Conservation (phyloP, 495 filamentous ascomycete species). For the Mytilinidion resinicola region DNA sequence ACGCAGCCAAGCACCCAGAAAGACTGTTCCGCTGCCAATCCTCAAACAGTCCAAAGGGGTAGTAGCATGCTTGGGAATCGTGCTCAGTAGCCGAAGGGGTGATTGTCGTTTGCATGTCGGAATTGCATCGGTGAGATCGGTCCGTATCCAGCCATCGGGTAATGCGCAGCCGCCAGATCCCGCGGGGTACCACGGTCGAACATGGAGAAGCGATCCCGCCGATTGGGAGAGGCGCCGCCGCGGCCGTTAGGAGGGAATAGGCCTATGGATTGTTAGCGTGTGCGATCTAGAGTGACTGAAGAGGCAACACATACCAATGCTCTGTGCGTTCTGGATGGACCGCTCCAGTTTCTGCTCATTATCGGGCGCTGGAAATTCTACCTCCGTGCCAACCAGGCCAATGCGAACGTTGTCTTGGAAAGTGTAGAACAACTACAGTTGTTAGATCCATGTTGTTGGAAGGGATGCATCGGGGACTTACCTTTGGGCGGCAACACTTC, state of each 20-base stretch:
- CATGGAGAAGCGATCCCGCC: constrained; percentile 3
- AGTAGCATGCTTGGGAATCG: too few species aligned
- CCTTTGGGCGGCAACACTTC: constrained; percentile 76
- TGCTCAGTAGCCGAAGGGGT: too few species aligned
- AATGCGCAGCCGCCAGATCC: not conserved
- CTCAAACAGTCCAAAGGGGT: too few species aligned
- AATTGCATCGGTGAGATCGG: too few species aligned
- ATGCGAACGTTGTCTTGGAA: not conserved
- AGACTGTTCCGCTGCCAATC: too few species aligned
- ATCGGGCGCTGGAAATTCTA: constrained; percentile 14
- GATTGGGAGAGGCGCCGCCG: not conserved
- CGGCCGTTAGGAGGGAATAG: constrained; percentile 14
- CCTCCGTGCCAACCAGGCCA: constrained; percentile 5
- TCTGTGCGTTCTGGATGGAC: constrained; percentile 16
- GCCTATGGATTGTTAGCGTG: not conserved
- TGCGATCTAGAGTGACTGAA: not conserved
- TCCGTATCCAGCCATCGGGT: too few species aligned
- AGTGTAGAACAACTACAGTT: constrained; percentile 2
- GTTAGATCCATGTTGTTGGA: not conserved
- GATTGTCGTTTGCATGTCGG: too few species aligned
- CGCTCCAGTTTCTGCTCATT: constrained; percentile 22
- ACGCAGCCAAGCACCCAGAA: too few species aligned
- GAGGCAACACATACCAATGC: constrained; percentile 5
- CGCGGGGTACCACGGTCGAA: constrained; percentile 23
- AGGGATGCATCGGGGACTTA: constrained; percentile 27